These are phyloP conservation scores for Debaryomyces sp. DNA, from an alignment of 1,139 yeast species.

Conservation along the genomic window DNA sequence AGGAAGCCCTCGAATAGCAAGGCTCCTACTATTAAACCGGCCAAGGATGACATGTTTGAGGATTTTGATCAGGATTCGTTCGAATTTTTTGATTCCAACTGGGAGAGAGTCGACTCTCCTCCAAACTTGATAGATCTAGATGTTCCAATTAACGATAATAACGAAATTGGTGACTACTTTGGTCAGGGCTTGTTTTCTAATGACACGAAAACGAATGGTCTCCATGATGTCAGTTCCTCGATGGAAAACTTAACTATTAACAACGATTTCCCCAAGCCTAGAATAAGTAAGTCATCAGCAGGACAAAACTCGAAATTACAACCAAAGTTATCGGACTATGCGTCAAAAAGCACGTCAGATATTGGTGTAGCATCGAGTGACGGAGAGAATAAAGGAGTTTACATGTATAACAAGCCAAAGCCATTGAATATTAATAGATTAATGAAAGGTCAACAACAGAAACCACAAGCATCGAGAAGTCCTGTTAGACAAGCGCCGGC, in stretches of 20 bases:
- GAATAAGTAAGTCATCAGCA: conserved; percentile 13
- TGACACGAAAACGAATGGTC: conserved; percentile 1
- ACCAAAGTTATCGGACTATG: conserved; percentile 8
- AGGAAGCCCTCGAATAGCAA: conserved; percentile 24
- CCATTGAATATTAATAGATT: conserved; percentile 40
- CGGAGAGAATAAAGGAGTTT: conserved; percentile 20
- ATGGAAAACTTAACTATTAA: conserved; percentile 23
- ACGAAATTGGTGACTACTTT: conserved; percentile 17
- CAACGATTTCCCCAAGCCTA: conserved; percentile 12
- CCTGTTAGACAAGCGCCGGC: conserved; percentile 14
- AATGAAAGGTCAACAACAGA: conserved; percentile 27
- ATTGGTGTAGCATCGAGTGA: conserved; percentile 13
- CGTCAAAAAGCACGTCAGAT: conserved; percentile 13
- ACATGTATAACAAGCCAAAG: conserved; percentile 43
- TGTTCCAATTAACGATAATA: conserved; percentile 9
- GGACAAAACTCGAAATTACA: background rate
- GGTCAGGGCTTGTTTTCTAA: background rate
- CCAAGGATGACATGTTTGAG: conserved; percentile 28
- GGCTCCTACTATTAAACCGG: conserved; percentile 15
- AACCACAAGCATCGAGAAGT: conserved; percentile 9
- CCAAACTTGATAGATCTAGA: conserved; percentile 42
- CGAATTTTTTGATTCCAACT: conserved; percentile 25
- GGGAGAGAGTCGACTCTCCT: conserved; percentile 29
- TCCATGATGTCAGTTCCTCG: conserved; percentile 14
- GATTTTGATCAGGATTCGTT: conserved; percentile 50